Evolutionary conservation across 1,284 basidiomycete genomes (phyloP).

Genomic region (Pseudozyma pruni): DNA sequence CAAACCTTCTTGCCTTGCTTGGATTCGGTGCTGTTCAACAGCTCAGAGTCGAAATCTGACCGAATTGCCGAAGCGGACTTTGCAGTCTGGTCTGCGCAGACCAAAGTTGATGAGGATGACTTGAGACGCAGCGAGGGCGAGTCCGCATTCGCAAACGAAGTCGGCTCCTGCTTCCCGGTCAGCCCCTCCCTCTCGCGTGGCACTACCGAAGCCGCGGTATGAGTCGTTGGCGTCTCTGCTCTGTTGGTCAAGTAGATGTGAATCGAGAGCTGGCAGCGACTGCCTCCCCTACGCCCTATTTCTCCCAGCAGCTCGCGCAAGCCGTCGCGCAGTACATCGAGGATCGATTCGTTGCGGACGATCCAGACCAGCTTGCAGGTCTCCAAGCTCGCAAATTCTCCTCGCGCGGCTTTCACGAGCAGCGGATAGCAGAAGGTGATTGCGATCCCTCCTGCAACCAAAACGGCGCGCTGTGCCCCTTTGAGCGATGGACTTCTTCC

Average conservation of each 20-base stretch:
- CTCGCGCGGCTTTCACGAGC: conserved; percentile 20
- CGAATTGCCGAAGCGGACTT: no score
- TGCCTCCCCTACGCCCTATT: conserved; percentile 1
- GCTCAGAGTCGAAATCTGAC: neutral
- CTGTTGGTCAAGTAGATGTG: conserved; percentile 22
- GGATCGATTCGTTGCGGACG: conserved; percentile 19
- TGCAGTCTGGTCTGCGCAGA: no score
- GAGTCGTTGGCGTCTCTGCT: neutral
- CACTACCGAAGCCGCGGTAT: neutral
- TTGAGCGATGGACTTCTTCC: conserved; percentile 11
- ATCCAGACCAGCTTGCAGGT: conserved; percentile 39
- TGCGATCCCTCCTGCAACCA: conserved; percentile 46
- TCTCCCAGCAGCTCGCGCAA: conserved; percentile 16
- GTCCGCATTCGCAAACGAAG: no score
- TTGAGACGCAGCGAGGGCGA: no score
- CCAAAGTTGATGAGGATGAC: conserved; percentile 7
- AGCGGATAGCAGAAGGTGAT: conserved; percentile 44
- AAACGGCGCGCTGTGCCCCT: conserved; percentile 6
- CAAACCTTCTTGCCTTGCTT: no score
- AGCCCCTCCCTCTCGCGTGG: neutral
- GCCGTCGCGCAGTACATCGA: conserved; percentile 17
- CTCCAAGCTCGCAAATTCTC: conserved; percentile 8
- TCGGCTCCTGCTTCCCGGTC: neutral
- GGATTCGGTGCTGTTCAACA: neutral
- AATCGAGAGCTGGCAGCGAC: conserved; percentile 14